Conservation (phyloP, 257 asterid species). For the Catharanthus roseus region DNA sequence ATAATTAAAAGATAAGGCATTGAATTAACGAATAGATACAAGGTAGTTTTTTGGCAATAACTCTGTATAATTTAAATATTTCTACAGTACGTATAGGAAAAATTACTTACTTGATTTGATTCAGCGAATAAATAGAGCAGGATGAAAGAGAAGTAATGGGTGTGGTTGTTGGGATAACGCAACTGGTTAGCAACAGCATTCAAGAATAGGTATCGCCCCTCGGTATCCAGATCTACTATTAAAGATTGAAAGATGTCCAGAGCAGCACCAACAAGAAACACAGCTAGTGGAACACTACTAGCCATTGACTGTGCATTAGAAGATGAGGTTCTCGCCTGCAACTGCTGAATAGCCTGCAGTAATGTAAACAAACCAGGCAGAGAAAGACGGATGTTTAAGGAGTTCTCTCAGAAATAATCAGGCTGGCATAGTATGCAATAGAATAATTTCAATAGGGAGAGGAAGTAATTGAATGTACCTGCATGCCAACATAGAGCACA, state of each 20-base stretch:
- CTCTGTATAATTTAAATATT: not conserved
- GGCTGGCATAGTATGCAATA: not conserved
- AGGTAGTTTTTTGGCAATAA: too few species aligned
- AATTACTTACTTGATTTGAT: constrained; percentile 59
- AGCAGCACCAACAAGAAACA: constrained; percentile 75
- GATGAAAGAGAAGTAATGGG: constrained; percentile 88
- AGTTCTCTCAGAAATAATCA: not conserved
- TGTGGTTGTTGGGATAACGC: constrained; percentile 96
- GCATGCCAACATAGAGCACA: constrained; percentile 87
- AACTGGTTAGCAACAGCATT: constrained; percentile 93
- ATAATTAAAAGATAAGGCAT: too few species aligned
- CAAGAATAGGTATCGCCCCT: constrained; percentile 92
- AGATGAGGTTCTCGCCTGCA: constrained; percentile 63
- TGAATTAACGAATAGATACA: too few species aligned
- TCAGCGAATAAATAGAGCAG: constrained; percentile 80
- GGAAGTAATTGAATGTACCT: constrained; percentile 35
- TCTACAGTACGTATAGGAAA: not conserved
- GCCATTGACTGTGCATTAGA: constrained; percentile 68
- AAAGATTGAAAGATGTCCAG: constrained; percentile 78
- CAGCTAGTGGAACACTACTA: constrained; percentile 41
- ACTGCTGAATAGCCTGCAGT: constrained; percentile 74
- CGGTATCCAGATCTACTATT: constrained; percentile 80
- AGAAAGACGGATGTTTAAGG: not conserved
- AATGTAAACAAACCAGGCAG: constrained; percentile 6
- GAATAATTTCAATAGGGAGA: not conserved